Evolutionary conservation across 2,329 filamentous ascomycete species (phyloP), one percentile per base, ranked within the genome.

Genomic region (Hansfordia pulvinata): DNA sequence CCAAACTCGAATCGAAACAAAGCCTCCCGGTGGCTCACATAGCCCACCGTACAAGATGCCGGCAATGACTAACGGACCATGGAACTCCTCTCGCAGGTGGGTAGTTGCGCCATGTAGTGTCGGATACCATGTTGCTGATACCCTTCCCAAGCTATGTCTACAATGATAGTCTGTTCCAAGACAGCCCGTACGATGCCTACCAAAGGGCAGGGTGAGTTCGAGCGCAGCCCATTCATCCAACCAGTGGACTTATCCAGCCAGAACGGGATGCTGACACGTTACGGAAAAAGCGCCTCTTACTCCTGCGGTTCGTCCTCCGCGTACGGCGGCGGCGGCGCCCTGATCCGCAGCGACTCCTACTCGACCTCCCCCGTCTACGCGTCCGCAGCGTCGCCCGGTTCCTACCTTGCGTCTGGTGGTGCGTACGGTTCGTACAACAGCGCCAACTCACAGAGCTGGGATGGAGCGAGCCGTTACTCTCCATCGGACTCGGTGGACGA

Each of bases 401-500:
- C n/a, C n/a, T n/a, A n/a, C n/a, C n/a, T n/a, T n/a, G n/a, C n/a
- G n/a, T n/a, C n/a, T n/a, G n/a, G n/a, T 23, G 54, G 50, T 17
- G 48, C 51, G 23, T 56, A 50, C 38, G 42, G 40, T 21, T 54
- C 56, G 10, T 62, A 60, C 37, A 52, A 53, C 35, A 49, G 47
- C 37, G 44, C 52, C 19, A 50, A 44, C 31, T 48, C 58, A 17
- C 56, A 59, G 25, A 40, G 47, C n/a, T 64, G 62, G 58, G 64
- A 64, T 6, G 45, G 47, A 21, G 58, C 56, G 33, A 60, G 54
- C 26, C 54, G 59, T 38, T 69, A 66, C 43, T 73, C 68, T 8
- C 65, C 66, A 6, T 59, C 62, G 21, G 65, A 69, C 38, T 70
- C 66, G 14, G 55, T 70, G 34, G 69, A 73, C 44, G 68, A 72